A percentile compares a stretch with the other conserved stretches of the same genome.
These are phyloP conservation scores for Verticillium alfalfae DNA, from an alignment of 2,329 filamentous ascomycete species.

Conservation along the genomic window DNA sequence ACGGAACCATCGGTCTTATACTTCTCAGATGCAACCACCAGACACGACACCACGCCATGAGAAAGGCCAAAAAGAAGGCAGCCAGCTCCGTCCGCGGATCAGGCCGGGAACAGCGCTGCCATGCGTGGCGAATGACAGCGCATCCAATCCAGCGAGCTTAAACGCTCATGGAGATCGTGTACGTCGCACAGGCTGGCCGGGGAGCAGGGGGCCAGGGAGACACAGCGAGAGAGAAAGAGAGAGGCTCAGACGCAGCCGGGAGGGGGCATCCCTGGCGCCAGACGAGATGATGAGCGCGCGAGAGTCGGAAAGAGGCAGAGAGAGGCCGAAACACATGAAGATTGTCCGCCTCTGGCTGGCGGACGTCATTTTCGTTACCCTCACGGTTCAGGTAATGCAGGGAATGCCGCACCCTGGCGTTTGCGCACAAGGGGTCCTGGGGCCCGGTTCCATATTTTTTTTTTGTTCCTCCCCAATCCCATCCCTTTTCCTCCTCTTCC, in stretches of 20 bases:
- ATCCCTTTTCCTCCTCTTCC: background rate
- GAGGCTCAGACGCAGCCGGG: background rate
- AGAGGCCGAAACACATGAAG: background rate
- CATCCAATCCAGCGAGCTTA: background rate
- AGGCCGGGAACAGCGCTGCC: background rate
- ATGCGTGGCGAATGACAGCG: background rate
- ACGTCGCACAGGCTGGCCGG: background rate
- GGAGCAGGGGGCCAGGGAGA: background rate
- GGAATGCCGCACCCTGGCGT: background rate
- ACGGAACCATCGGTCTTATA: background rate
- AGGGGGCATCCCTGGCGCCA: background rate
- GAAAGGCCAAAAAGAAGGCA: background rate
- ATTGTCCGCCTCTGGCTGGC: background rate
- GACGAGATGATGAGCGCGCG: background rate
- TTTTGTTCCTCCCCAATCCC: background rate
- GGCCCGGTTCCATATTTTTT: background rate
- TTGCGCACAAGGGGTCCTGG: background rate
- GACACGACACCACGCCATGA: background rate
- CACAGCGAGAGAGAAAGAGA: too few species aligned
- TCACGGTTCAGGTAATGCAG: conserved; percentile 10
- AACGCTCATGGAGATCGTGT: background rate
- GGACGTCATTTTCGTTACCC: conserved; percentile 7
- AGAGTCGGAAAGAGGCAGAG: background rate
- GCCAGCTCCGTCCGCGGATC: background rate
- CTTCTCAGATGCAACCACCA: background rate